These are phyloP conservation scores for Triticum aestivum DNA, from an alignment of 176 grass and related monocot species.

Conservation along the genomic window DNA sequence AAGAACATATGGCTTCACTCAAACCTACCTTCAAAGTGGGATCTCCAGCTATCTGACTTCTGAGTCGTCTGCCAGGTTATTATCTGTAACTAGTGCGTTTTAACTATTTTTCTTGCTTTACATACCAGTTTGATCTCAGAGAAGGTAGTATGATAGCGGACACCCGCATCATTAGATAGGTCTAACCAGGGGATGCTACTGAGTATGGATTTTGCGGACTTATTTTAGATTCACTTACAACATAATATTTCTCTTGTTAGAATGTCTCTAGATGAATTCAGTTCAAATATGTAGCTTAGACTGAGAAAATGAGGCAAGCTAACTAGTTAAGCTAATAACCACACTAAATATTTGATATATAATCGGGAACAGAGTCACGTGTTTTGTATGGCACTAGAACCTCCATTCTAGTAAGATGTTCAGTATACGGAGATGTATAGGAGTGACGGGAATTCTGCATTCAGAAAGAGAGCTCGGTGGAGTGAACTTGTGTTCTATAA, in stretches of 20 bases:
- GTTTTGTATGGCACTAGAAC: background rate
- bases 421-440: background rate
- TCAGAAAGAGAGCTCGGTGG: background rate
- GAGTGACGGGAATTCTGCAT: background rate
- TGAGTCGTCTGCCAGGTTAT: background rate
- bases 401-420: background rate
- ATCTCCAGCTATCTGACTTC: background rate
- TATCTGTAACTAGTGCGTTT: background rate
- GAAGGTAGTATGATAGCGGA: background rate
- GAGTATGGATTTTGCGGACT: background rate
- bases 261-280: background rate
- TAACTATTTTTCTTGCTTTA: background rate
- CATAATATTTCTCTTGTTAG: background rate
- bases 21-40: background rate
- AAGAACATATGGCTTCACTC: background rate
- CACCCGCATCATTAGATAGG: background rate
- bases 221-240: background rate
- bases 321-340: background rate
- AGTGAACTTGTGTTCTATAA: background rate
- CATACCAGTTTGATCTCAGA: background rate
- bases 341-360: background rate
- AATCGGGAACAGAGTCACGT: background rate
- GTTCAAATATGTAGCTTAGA: background rate
- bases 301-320: background rate
- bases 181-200: background rate